A percentile compares a stretch with the other conserved stretches of the same genome.
Conservation (phyloP, 495 filamentous ascomycete genomes). For the Cudoniella acicularis region DNA sequence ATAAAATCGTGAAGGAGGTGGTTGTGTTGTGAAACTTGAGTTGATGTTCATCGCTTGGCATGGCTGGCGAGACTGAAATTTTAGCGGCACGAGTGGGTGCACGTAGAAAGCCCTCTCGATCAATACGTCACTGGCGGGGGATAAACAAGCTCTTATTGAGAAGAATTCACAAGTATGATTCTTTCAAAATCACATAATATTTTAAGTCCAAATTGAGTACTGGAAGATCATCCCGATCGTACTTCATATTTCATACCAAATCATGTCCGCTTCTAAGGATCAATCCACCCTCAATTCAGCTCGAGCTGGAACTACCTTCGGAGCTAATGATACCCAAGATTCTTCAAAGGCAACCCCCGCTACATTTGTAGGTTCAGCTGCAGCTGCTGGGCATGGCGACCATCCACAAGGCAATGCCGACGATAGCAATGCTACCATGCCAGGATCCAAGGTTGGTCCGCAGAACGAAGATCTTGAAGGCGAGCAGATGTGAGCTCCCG, state of each 20-base stretch:
- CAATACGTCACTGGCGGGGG: slow-evolving; percentile 8
- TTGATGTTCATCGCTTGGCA: no score
- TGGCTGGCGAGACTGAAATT: slow-evolving; percentile 5
- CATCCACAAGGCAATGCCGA: slow-evolving; percentile 22
- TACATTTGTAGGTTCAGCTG: slow-evolving; percentile 20
- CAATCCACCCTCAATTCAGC: slow-evolving; percentile 20
- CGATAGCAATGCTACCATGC: slow-evolving; percentile 21
- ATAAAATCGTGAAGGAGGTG: neutral
- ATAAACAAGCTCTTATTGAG: neutral
- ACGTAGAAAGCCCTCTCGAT: neutral
- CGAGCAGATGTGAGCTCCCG: slow-evolving; percentile 19
- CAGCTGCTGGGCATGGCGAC: slow-evolving; percentile 23
- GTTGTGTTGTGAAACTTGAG: slow-evolving; percentile 6
- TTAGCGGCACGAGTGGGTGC: slow-evolving; percentile 5
- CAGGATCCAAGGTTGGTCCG: slow-evolving; percentile 17
- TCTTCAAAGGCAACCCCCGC: slow-evolving; percentile 15
- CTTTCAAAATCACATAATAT: neutral
- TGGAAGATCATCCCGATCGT: neutral
- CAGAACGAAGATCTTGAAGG: slow-evolving; percentile 25
- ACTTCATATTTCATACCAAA: neutral
- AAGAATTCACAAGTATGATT: neutral
- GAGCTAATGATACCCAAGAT: slow-evolving; percentile 7
- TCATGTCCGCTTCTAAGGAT: slow-evolving; percentile 22
- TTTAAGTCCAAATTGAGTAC: neutral
- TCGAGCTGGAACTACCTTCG: slow-evolving; percentile 16